A percentile compares a stretch with the other conserved stretches of the same genome.
Conservation (phyloP, 2,329 filamentous ascomycete genomes). For the Calonectria crousiana region DNA sequence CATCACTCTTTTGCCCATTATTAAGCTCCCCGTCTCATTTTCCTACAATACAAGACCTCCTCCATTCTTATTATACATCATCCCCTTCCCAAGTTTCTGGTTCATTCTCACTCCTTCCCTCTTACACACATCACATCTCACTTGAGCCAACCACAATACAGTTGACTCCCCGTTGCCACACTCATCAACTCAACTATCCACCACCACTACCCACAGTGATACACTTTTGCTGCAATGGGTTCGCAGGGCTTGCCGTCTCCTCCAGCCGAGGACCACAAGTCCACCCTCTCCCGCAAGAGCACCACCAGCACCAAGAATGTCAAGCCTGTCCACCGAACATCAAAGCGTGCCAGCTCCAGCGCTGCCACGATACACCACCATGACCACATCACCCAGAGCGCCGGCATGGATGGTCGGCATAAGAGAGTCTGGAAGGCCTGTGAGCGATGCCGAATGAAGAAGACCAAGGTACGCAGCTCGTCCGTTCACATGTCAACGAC, state of each 20-base stretch:
- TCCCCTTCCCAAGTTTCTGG: slow-evolving; percentile 35
- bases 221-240: slow-evolving; percentile 58
- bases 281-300: slow-evolving; percentile 52
- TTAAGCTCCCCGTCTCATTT: slow-evolving; percentile 41
- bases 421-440: slow-evolving; percentile 77
- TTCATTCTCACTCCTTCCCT: slow-evolving; percentile 27
- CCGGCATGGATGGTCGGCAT: slow-evolving; percentile 66
- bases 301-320: slow-evolving; percentile 58
- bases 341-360: slow-evolving; percentile 62
- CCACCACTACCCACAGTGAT: slow-evolving; percentile 14
- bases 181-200: background rate
- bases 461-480: slow-evolving; percentile 68
- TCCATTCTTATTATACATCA: slow-evolving; percentile 36
- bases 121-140: slow-evolving; percentile 32
- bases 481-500: slow-evolving; percentile 1
- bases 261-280: slow-evolving; percentile 62
- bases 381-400: slow-evolving; percentile 49
- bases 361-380: slow-evolving; percentile 52
- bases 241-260: slow-evolving; percentile 63
- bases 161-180: slow-evolving; percentile 16
- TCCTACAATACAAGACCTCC: slow-evolving; percentile 20
- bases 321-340: slow-evolving; percentile 63
- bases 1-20: slow-evolving; percentile 39
- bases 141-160: slow-evolving; percentile 4
- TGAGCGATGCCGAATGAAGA: slow-evolving; percentile 76